Evolutionary conservation across 1,284 basidiomycete genomes (phyloP).

Genomic region (Irpex sp.): DNA sequence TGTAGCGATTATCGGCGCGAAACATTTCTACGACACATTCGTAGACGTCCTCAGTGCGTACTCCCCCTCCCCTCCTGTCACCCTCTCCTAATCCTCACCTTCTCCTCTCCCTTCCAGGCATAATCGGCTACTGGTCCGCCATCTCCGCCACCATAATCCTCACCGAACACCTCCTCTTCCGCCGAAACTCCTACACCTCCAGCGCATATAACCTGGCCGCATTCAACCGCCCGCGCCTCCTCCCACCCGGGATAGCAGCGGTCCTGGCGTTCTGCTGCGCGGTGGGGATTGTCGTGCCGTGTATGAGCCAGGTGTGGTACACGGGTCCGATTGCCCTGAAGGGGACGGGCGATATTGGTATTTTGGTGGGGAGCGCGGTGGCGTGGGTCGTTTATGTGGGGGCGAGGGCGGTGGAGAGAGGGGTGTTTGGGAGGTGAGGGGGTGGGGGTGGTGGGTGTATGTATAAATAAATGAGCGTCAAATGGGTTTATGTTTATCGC

Average conservation of each 20-base stretch:
- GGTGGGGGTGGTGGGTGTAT: background rate
- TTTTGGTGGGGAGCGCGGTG: conserved; percentile 42
- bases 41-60: conserved; percentile 50
- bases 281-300: conserved; percentile 49
- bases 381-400: conserved; percentile 35
- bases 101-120: conserved; percentile 20
- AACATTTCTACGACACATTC: conserved; percentile 52
- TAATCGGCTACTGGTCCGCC: conserved; percentile 60
- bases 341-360: conserved; percentile 53
- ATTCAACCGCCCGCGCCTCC: conserved; percentile 33
- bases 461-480: background rate
- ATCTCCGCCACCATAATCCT: conserved; percentile 49
- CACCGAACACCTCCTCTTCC: conserved; percentile 54
- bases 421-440: background rate
- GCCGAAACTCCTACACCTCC: conserved; percentile 27
- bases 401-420: conserved; percentile 35
- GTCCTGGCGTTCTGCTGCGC: conserved; percentile 42
- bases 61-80: background rate
- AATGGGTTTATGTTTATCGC: background rate
- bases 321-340: conserved; percentile 38
- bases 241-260: conserved; percentile 46
- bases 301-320: conserved; percentile 60
- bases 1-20: conserved; percentile 53
- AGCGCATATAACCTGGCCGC: conserved; percentile 28
- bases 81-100: background rate